phyloP scores from a whole-genome alignment of 192 early-diverging fungal species.

The Mortierella antarctica region DNA sequence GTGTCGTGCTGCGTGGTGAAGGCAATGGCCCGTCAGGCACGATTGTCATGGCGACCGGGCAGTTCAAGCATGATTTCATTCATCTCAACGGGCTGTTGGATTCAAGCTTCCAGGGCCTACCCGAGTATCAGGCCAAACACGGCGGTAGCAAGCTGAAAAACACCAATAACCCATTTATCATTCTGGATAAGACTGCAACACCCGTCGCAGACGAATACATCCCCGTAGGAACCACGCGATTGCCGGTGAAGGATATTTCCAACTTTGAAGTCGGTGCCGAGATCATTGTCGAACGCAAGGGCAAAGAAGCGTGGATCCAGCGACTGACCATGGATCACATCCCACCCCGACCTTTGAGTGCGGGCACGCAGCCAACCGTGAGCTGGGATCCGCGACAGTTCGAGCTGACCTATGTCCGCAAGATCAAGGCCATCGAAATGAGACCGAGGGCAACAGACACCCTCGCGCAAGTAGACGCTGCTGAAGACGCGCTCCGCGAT shows the following conservation, averaged over 20 bases:
- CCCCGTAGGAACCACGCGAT: constrained; percentile 7
- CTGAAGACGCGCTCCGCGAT: background rate
- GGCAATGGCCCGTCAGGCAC: constrained; percentile 28
- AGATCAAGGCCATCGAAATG: constrained; percentile 18
- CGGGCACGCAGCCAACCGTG: background rate
- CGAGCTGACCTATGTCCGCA: constrained; percentile 16
- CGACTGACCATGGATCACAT: constrained; percentile 29
- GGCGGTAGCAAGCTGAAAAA: background rate
- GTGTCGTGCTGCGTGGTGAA: constrained; percentile 37
- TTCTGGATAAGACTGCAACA: background rate
- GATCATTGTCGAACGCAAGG: constrained; percentile 6
- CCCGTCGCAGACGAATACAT: constrained; percentile 19
- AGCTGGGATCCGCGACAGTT: constrained; percentile 27
- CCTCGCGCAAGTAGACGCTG: background rate
- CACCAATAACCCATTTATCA: constrained; percentile 20
- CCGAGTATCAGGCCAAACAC: constrained; percentile 21
- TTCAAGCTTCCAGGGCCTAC: constrained; percentile 20
- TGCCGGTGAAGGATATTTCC: constrained; percentile 27
- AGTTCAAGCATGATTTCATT: constrained; percentile 43
- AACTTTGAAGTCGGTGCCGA: constrained; percentile 14
- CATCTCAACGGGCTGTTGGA: constrained; percentile 25
- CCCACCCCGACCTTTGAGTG: background rate
- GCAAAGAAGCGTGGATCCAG: constrained; percentile 9
- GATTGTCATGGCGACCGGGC: constrained; percentile 19
- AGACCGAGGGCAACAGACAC: background rate